Evolutionary conservation across 352 stramenopile species (phyloP), one percentile per base, ranked within the genome.

Genomic region (Paralagenidium karlingii): DNA sequence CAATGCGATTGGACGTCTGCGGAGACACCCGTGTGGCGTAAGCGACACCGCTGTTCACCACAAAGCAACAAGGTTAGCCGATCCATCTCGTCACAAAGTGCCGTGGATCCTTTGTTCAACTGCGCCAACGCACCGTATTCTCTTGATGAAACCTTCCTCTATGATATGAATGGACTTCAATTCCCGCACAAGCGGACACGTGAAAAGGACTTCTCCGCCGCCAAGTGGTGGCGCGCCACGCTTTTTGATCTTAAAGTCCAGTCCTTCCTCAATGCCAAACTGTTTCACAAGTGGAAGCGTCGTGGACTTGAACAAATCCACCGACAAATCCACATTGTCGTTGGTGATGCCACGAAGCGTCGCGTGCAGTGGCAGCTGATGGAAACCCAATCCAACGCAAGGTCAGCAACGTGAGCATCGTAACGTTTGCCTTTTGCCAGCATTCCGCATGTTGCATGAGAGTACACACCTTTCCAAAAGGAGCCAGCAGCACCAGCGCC

Each of bases 71-170:
- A 33, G 8, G 11, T n/a, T 15, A 19, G 9, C 24, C 12, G 20
- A 45, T 5, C 18, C 12, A n/a, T 15, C 32, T 16, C 11, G 34
- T 25, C 28, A 37, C n/a, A 43, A 36, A 45, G 12, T 38, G 34
- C 30, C 8, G 38, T 22, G 24, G 39, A 20, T 39, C 34, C 20
- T 36, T 22, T 19, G 2, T 13, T 5, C 10, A 19, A 39, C 11
- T 29, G 18, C n/a, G 11, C 18, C 8, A 10, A 46, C 45, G 29
- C 48, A 77, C 64, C 96, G 80, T 48, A 99, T 85, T 49, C 95
- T 85, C 65, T 99, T 99, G 24, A 99, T 95, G 47, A 98, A 97
- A 18, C 96, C 96, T 39, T 95, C 77, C 34, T 99, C 94, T 2
- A 91, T 68, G 33, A 98, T 74, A 47, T 98, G 81, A 21, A 99